Evolutionary conservation across 352 stramenopile species (phyloP), one percentile per base, ranked within the genome.

Genomic region (Saprolegnia diclina): DNA sequence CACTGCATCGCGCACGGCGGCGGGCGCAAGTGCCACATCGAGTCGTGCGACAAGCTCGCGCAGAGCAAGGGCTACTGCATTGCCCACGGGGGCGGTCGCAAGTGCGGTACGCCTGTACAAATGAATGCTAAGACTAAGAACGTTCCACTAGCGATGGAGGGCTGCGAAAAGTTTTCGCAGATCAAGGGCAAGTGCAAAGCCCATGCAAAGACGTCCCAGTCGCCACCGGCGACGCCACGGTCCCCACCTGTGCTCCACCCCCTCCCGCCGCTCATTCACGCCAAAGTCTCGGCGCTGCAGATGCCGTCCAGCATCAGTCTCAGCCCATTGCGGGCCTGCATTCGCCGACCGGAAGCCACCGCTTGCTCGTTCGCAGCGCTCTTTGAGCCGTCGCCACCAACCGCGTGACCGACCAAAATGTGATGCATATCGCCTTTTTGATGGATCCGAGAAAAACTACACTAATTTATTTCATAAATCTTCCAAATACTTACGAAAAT

Each of bases 131-230:
- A 14, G 19, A 50, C 14, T 7, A 24, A 13, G 10, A 9, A 6
- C 45, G 22, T 56, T 21, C 9, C 2, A 42, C 13, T 62, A 69
- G 53, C 53, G 9, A 38, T 73, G 6, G 52, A 53, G 14, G 67
- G 64, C 22, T 73, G 67, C 29, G 78, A 91, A 63, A 94, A 94
- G 77, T 94, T 94, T 65, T 91, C 85, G n/a, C 85, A 94, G 68
- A 85, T 94, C 66, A 91, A 91, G 46, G 85, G 85, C 24, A 85
- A 85, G 22, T 94, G 85, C 76, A 94, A 94, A 77, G 88, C 81
- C 38, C 85, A 94, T 74, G 90, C 83, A 10, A 94, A 94, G 77
- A 56, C 24, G 11, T 22, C 59, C 11, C 63, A 0, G 35, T 42
- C 38, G 6, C 13, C 59, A 19, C 40, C 59, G 29, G 16, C 59